Conservation (phyloP, 2,329 filamentous ascomycete species). For the Fusarium devonianum region DNA sequence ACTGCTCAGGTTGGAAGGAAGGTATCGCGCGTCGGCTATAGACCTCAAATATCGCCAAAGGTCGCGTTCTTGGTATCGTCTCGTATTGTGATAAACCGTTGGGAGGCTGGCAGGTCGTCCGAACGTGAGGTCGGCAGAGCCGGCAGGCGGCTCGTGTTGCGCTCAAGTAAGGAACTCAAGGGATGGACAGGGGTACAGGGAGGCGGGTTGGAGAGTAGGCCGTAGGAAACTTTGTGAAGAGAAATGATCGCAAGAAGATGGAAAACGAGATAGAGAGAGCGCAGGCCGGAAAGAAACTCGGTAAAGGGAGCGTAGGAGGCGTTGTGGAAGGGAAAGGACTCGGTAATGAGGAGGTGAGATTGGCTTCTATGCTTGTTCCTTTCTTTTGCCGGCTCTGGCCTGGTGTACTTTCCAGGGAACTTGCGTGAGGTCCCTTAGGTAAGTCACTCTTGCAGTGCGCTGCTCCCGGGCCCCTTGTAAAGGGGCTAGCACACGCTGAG, state of each 20-base stretch:
- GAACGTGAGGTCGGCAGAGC: conserved; percentile 36
- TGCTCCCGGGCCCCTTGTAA: conserved; percentile 23
- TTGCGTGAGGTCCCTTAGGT: conserved; percentile 27
- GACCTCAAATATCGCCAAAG: conserved; percentile 13
- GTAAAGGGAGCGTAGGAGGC: conserved; percentile 29
- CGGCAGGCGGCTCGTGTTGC: conserved; percentile 40
- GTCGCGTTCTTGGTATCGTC: conserved; percentile 3
- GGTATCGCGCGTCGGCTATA: conserved; percentile 13
- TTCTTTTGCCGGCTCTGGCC: conserved; percentile 33
- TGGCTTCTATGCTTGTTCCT: conserved; percentile 30
- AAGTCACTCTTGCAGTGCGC: conserved; percentile 19
- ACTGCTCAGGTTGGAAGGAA: conserved; percentile 10
- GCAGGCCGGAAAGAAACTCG: conserved; percentile 13
- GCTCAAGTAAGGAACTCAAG: conserved; percentile 36
- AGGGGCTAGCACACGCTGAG: conserved; percentile 29
- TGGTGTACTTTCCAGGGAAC: conserved; percentile 20
- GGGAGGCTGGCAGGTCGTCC: conserved; percentile 25
- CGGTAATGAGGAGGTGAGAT: conserved; percentile 28
- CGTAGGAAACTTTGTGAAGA: conserved; percentile 17
- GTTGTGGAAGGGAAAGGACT: conserved; percentile 31
- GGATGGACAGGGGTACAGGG: conserved; percentile 26
- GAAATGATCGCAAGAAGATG: conserved; percentile 20
- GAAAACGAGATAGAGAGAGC: conserved; percentile 20
- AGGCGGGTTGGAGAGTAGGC: conserved; percentile 17
- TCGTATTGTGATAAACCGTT: conserved; percentile 14